Conservation (phyloP, 2,329 filamentous ascomycete genomes). For the Aspergillus calidoustus region DNA sequence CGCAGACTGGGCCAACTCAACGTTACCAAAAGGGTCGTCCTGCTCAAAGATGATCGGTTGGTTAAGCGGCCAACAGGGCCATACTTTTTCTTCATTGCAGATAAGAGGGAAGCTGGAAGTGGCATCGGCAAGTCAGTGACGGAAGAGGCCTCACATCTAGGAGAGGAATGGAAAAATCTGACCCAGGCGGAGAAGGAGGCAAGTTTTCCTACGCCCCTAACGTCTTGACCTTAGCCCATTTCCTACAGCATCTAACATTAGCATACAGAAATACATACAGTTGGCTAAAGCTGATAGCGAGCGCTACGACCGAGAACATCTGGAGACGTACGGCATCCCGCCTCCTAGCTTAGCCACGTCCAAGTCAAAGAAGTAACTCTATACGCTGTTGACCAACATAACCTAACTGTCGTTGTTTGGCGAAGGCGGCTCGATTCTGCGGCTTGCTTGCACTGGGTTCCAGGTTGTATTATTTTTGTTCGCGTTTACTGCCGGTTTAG, state of each 20-base stretch:
- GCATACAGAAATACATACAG: slow-evolving; percentile 36
- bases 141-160: slow-evolving; percentile 38
- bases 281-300: slow-evolving; percentile 31
- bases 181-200: slow-evolving; percentile 44
- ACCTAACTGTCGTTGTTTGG: not conserved
- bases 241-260: slow-evolving; percentile 16
- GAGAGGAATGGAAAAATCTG: slow-evolving; percentile 33
- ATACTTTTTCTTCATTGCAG: slow-evolving; percentile 51
- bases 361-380: not conserved
- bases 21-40: slow-evolving; percentile 19
- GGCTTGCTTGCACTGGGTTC: slow-evolving; percentile 4
- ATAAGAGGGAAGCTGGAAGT: slow-evolving; percentile 57
- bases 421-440: not conserved
- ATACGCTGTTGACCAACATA: slow-evolving; percentile 11
- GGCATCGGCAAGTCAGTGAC: slow-evolving; percentile 39
- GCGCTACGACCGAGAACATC: slow-evolving; percentile 42
- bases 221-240: not conserved
- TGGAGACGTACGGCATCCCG: slow-evolving; percentile 41
- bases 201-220: slow-evolving; percentile 17
- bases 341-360: slow-evolving; percentile 2
- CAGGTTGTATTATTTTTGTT: slow-evolving; percentile 1
- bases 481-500: not conserved
- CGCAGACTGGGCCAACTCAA: slow-evolving; percentile 32
- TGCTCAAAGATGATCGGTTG: slow-evolving; percentile 59
- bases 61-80: slow-evolving; percentile 50